Evolutionary conservation across 2,329 filamentous ascomycete genomes (phyloP), one percentile per base, ranked within the genome.

Genomic region (Alternaria triticina): DNA sequence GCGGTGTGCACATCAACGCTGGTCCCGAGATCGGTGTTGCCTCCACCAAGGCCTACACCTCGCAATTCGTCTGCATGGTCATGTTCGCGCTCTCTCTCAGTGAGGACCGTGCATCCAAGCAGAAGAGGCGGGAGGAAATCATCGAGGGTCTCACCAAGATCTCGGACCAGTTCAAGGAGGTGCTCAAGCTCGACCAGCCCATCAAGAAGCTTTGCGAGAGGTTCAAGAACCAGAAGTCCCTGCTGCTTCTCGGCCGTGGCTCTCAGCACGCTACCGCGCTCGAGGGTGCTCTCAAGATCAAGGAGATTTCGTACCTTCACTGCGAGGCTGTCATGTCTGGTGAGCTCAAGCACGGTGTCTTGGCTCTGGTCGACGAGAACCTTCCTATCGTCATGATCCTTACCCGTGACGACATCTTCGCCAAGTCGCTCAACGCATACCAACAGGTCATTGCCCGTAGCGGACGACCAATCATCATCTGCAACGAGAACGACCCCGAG

Each of bases 241-340:
- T 99, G 76, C 87, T 99, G 66, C 89, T 99, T 58, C 88, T 99
- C 65, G 96, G 96, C 65, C 92, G 96, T 86, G 96, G 96, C 73
- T 93, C 93, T 80, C 96, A 99, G 84, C 97, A 94, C 86, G 94
- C 95, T 64, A 99, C 96, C 74, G 96, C 96, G 60, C 89, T 99
- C 22, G 96, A 99, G 86, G 96, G 88, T 83, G 96, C 96, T 54
- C 87, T 99, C 73, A 99, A 99, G 88, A 99, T 99, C 83, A 99
- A 99, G 89, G 96, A 99, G 85, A 99, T 99, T 77, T 98, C 95
- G 17, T 99, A 99, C 83, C 92, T 99, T 64, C 96, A 99, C 84
- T 99, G 96, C 83, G 96, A 99, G 85, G 96, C 96, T 74, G 96
- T 99, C 86, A 99, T 99, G 96, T 98, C 96, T 69, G 96, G 96